phyloP scores from a whole-genome alignment of 768 basidiomycete species.

The Russula ochroleuca region DNA sequence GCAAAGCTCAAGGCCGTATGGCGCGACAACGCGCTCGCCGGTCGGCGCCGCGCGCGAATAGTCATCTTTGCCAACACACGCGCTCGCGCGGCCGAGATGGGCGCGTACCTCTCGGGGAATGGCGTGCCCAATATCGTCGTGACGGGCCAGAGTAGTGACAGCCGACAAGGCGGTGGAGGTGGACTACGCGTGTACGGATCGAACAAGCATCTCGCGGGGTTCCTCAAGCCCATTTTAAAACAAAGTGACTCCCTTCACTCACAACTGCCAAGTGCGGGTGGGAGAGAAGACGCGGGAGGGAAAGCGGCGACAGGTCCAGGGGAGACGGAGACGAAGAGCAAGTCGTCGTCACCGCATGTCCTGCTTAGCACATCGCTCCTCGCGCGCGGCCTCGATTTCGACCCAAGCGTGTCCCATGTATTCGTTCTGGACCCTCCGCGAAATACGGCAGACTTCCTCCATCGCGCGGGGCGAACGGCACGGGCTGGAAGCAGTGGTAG shows the following conservation, averaged over 20 bases:
- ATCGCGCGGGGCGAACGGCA: slow-evolving; percentile 82
- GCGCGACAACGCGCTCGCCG: slow-evolving; percentile 52
- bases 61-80: slow-evolving; percentile 74
- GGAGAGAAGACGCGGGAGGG: slow-evolving; percentile 2
- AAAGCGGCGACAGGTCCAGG: not conserved
- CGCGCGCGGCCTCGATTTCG: slow-evolving; percentile 86
- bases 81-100: slow-evolving; percentile 23
- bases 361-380: slow-evolving; percentile 88
- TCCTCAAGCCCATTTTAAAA: slow-evolving; percentile 17
- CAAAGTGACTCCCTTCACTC: slow-evolving; percentile 35
- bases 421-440: slow-evolving; percentile 85
- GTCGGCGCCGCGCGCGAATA: slow-evolving; percentile 52
- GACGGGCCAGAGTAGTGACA: slow-evolving; percentile 8
- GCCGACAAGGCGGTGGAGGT: not conserved
- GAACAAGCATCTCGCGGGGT: slow-evolving; percentile 25
- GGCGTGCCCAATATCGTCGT: slow-evolving; percentile 17
- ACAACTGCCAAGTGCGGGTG: slow-evolving; percentile 5
- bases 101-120: slow-evolving; percentile 21
- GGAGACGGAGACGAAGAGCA: slow-evolving; percentile 25
- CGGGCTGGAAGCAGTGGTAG: slow-evolving; percentile 66
- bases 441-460: slow-evolving; percentile 89
- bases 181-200: slow-evolving; percentile 19
- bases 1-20: slow-evolving; percentile 69
- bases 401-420: slow-evolving; percentile 72
- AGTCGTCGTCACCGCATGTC: slow-evolving; percentile 55